Evolutionary conservation across 2,329 filamentous ascomycete species (phyloP).

Genomic region (Diaporthe caulivora): DNA sequence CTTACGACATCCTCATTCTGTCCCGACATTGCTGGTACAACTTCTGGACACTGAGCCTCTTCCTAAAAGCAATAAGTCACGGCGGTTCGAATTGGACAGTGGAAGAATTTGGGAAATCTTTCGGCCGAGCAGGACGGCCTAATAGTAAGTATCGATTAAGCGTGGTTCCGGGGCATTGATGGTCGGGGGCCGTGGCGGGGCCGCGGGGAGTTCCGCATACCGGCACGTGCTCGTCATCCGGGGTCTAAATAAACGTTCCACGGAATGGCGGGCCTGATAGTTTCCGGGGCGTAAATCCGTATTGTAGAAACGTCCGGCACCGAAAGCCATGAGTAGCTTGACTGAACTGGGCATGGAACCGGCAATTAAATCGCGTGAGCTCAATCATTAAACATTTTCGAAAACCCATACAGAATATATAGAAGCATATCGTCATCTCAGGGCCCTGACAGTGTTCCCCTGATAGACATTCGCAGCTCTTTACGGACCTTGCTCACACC

Average conservation of each 20-base stretch:
- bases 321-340: not conserved
- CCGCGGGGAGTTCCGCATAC: not conserved
- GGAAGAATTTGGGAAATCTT: not conserved
- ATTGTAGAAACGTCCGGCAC: no score
- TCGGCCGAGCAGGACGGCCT: not conserved
- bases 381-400: not conserved
- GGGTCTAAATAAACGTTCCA: not conserved
- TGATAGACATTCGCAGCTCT: no score
- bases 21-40: not conserved
- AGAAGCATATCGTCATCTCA: not conserved
- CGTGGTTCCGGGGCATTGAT: not conserved
- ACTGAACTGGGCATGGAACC: not conserved
- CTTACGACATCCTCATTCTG: not conserved
- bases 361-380: not conserved
- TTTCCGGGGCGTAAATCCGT: not conserved
- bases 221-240: not conserved
- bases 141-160: not conserved
- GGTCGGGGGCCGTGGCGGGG: not conserved
- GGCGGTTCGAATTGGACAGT: not conserved
- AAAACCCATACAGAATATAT: not conserved
- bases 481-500: not conserved
- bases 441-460: no score
- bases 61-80: no score
- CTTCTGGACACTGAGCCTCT: not conserved
- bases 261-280: not conserved